Evolutionary conservation across 2,329 filamentous ascomycete genomes (phyloP).

Genomic region (Eutypella sp.): DNA sequence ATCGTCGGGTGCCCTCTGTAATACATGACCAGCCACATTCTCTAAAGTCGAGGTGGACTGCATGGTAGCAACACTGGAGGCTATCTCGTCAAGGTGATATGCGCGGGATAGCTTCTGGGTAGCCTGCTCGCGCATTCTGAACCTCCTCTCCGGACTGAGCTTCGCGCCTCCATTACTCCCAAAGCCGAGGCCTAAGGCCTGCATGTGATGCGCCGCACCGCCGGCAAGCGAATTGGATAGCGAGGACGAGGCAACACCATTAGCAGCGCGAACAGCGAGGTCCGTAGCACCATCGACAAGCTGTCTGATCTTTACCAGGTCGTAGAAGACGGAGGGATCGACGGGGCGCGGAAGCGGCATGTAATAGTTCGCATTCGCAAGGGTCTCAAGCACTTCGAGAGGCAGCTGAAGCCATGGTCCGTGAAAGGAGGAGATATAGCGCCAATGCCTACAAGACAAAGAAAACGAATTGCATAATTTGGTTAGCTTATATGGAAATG

Average conservation of each 20-base stretch:
- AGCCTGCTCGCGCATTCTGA: conserved; percentile 75
- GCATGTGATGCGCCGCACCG: conserved; percentile 34
- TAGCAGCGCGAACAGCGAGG: conserved; percentile 71
- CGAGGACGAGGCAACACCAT: conserved; percentile 62
- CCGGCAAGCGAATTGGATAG: conserved; percentile 47
- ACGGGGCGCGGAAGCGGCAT: conserved; percentile 71
- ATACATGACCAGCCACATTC: conserved; percentile 67
- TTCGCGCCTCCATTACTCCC: conserved; percentile 57
- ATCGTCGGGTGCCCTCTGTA: conserved; percentile 64
- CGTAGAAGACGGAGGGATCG: conserved; percentile 76
- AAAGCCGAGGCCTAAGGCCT: conserved; percentile 47
- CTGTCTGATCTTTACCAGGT: conserved; percentile 75
- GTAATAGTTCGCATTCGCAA: conserved; percentile 76
- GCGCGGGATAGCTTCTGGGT: conserved; percentile 72
- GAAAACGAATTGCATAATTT: background rate
- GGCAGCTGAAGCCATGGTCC: conserved; percentile 80
- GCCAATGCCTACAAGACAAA: conserved; percentile 62
- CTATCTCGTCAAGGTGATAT: conserved; percentile 78
- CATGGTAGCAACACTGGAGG: conserved; percentile 78
- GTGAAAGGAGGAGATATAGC: conserved; percentile 78
- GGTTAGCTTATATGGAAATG: no score
- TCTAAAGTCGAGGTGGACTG: conserved; percentile 73
- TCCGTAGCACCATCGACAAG: conserved; percentile 76
- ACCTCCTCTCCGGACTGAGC: conserved; percentile 70
- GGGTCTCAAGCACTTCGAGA: conserved; percentile 70